These are phyloP conservation scores for Miscanthus lutarioriparius DNA, from an alignment of 176 grass and related monocot species.

Conservation along the genomic window DNA sequence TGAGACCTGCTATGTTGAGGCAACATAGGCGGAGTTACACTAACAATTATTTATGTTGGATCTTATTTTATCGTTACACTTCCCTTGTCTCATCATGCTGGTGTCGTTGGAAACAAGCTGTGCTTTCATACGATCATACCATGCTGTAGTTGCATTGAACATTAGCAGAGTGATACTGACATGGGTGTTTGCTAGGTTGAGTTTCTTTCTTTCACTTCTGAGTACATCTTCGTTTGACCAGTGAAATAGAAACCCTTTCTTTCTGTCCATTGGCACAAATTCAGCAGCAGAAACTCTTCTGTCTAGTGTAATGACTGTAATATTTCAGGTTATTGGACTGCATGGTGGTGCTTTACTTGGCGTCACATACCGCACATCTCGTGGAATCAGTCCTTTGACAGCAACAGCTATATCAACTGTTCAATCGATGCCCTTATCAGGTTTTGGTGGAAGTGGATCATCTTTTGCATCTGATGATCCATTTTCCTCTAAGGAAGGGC, in stretches of 20 bases:
- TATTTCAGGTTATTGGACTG: slow-evolving; percentile 88
- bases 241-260: slow-evolving; percentile 12
- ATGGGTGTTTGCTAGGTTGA: slow-evolving; percentile 17
- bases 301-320: slow-evolving; percentile 4
- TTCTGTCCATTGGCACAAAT: neutral
- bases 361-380: slow-evolving; percentile 91
- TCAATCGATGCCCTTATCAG: slow-evolving; percentile 91
- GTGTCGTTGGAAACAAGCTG: neutral
- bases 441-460: slow-evolving; percentile 77
- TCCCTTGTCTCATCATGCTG: neutral
- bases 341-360: slow-evolving; percentile 97
- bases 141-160: slow-evolving; percentile 18
- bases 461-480: slow-evolving; percentile 86
- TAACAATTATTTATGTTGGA: neutral
- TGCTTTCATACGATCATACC: neutral
- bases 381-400: slow-evolving; percentile 82
- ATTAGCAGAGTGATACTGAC: neutral
- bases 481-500: slow-evolving; percentile 73
- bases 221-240: slow-evolving; percentile 17
- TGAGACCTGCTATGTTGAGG: too few relatives aligned
- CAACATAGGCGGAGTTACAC: too few relatives aligned
- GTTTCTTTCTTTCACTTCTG: slow-evolving; percentile 24
- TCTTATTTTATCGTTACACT: slow-evolving; percentile 8
- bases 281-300: neutral
- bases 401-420: slow-evolving; percentile 94